Percentiles rank a stretch among this genome's conserved stretches.
phyloP scores from a whole-genome alignment of 495 filamentous ascomycete species.

The Annulohypoxylon bovei region DNA sequence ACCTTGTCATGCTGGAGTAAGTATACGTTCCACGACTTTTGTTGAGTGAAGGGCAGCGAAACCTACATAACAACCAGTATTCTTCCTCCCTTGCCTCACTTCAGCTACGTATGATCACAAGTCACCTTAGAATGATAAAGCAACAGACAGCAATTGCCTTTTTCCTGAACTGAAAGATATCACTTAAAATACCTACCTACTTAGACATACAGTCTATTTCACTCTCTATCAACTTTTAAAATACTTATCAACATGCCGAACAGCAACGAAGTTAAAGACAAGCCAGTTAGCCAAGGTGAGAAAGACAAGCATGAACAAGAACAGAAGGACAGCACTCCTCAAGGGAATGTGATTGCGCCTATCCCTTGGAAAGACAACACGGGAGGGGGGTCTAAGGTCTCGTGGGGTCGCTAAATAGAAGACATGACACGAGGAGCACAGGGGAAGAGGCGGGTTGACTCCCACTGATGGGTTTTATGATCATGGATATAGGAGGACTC shows the following conservation, averaged over 20 bases:
- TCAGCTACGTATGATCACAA: too few relatives aligned
- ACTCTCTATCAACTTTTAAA: background rate
- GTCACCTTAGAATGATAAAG: background rate
- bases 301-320: background rate
- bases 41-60: too few relatives aligned
- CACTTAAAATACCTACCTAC: background rate
- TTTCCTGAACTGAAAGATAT: background rate
- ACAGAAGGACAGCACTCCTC: background rate
- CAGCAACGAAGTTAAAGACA: background rate
- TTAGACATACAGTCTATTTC: background rate
- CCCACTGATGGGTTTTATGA: too few relatives aligned
- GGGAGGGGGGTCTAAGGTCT: background rate
- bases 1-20: background rate
- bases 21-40: too few relatives aligned
- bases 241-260: conserved; percentile 1
- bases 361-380: conserved; percentile 13
- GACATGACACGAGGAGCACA: background rate
- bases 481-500: too few relatives aligned
- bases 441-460: background rate
- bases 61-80: background rate
- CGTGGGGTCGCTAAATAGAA: conserved; percentile 12
- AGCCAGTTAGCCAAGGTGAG: background rate
- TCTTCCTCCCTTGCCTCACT: background rate
- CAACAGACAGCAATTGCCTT: background rate
- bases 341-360: background rate